Conservation (phyloP, 2,329 filamentous ascomycete species). For the Fusarium falciforme region DNA sequence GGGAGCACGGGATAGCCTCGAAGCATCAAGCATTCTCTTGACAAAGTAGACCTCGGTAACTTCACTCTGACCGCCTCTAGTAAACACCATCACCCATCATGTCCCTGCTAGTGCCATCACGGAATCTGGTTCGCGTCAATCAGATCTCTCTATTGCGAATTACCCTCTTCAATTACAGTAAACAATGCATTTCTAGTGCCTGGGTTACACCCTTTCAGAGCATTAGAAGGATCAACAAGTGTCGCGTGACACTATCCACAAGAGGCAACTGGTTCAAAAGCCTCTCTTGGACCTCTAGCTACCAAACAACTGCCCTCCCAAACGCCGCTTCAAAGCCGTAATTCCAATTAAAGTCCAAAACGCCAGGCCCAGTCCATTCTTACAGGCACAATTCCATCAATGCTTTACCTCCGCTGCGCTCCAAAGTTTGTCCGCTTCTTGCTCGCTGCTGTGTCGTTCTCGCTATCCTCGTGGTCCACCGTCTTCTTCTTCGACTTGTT, state of each 20-base stretch:
- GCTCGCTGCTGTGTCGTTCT: constrained; percentile 64
- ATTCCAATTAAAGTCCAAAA: constrained; percentile 12
- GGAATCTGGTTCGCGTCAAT: neutral
- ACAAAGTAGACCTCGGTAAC: neutral
- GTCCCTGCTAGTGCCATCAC: neutral
- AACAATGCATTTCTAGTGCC: neutral
- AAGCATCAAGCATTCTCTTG: neutral
- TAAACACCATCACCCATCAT: neutral
- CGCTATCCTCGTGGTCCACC: constrained; percentile 65
- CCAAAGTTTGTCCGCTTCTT: constrained; percentile 71
- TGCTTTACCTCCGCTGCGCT: constrained; percentile 60
- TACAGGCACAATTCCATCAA: neutral
- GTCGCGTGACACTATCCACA: neutral
- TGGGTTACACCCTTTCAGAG: neutral
- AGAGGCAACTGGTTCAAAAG: neutral
- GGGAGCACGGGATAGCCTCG: neutral
- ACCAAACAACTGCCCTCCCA: neutral
- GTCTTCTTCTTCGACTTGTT: constrained; percentile 66
- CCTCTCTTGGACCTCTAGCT: neutral
- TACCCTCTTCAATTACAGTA: neutral
- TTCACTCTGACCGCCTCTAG: neutral
- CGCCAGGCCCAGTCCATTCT: constrained; percentile 4
- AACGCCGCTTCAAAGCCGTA: constrained; percentile 17
- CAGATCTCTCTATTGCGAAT: neutral
- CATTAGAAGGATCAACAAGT: neutral